phyloP scores from a whole-genome alignment of 176 grass and related monocot species.

The Carex cristatella region DNA sequence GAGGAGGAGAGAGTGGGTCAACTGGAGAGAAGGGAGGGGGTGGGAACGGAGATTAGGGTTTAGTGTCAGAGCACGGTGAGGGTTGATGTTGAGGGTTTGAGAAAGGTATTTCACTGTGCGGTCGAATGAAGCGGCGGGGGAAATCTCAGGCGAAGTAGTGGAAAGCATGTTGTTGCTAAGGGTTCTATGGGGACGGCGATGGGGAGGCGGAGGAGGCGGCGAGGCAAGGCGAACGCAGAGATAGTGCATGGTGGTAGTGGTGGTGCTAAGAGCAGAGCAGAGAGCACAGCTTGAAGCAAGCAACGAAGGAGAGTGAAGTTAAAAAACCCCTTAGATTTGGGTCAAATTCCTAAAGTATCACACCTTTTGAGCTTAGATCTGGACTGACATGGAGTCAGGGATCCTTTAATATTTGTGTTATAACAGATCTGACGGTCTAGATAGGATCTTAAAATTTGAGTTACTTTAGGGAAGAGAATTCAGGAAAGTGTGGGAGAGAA shows the following conservation, averaged over 20 bases:
- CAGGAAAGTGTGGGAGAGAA: too few relatives aligned
- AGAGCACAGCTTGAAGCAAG: too few relatives aligned
- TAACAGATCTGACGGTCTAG: too few relatives aligned
- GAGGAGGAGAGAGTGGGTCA: constrained; percentile 44
- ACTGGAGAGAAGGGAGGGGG: constrained; percentile 36
- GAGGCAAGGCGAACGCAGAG: not conserved
- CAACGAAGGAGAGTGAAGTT: too few relatives aligned
- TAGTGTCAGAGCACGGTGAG: constrained; percentile 41
- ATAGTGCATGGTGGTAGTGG: not conserved
- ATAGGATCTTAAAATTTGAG: too few relatives aligned
- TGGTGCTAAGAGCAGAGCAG: too few relatives aligned
- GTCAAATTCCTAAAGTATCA: too few relatives aligned
- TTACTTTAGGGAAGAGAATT: too few relatives aligned
- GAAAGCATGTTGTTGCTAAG: not conserved
- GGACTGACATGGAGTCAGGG: too few relatives aligned
- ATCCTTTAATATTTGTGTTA: too few relatives aligned
- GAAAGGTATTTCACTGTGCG: not conserved
- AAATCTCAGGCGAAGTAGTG: not conserved
- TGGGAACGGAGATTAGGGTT: constrained; percentile 51
- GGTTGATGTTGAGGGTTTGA: constrained; percentile 42
- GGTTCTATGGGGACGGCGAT: not conserved
- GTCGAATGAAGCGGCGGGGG: not conserved
- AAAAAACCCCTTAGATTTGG: too few relatives aligned
- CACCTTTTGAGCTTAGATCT: too few relatives aligned
- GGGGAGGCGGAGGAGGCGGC: not conserved